Conservation (phyloP, 2,329 filamentous ascomycete genomes). For the Arthroderma sp. region DNA sequence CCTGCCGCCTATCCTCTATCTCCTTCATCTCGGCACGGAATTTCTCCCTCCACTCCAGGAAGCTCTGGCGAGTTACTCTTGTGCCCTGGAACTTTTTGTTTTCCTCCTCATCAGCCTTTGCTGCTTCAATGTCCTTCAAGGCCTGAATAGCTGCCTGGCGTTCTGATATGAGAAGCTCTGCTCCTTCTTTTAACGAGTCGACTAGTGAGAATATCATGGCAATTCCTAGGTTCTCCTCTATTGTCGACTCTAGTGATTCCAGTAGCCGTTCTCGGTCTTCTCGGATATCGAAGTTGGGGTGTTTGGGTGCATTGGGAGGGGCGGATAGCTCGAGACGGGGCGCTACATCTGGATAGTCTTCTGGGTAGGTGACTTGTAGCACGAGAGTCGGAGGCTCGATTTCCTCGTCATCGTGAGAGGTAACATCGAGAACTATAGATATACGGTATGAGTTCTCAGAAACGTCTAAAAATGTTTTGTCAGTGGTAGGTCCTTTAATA, state of each 20-base stretch:
- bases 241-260: constrained; percentile 55
- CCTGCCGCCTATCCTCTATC: constrained; percentile 52
- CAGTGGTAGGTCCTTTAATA: not conserved
- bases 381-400: constrained; percentile 57
- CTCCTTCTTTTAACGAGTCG: constrained; percentile 73
- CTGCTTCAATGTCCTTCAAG: constrained; percentile 41
- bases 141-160: constrained; percentile 54
- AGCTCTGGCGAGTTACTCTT: constrained; percentile 73
- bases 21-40: constrained; percentile 77
- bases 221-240: constrained; percentile 92
- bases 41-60: constrained; percentile 65
- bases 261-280: constrained; percentile 69
- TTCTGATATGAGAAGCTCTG: constrained; percentile 70
- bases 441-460: constrained; percentile 83
- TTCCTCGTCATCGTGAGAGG: constrained; percentile 51
- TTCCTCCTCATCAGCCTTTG: constrained; percentile 68
- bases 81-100: constrained; percentile 95
- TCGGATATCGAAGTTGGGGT: constrained; percentile 65
- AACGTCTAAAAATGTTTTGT: constrained; percentile 54
- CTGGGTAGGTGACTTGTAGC: constrained; percentile 79
- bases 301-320: constrained; percentile 55
- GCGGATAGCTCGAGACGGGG: constrained; percentile 69
- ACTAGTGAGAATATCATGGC: constrained; percentile 93
- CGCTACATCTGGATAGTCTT: constrained; percentile 76
- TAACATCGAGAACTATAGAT: constrained; percentile 67